Evolutionary conservation across 2,329 filamentous ascomycete genomes (phyloP).

Genomic region (Chaetomiaceae sp.): DNA sequence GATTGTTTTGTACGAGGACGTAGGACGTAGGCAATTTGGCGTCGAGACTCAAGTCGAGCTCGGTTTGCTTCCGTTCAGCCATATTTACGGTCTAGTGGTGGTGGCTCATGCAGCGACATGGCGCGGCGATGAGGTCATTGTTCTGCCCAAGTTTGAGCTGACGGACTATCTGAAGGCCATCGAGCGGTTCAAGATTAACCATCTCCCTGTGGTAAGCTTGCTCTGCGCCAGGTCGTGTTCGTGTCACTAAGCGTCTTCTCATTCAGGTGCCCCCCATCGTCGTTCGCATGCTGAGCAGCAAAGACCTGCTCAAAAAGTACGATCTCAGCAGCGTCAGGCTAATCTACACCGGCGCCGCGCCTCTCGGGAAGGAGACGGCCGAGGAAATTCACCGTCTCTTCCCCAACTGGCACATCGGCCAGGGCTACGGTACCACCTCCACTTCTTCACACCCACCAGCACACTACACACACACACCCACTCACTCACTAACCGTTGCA

Average conservation of each 20-base stretch:
- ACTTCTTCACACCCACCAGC: neutral
- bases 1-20: slow-evolving; percentile 40
- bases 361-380: slow-evolving; percentile 66
- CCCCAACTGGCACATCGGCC: slow-evolving; percentile 57
- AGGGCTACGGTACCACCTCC: slow-evolving; percentile 59
- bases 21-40: slow-evolving; percentile 32
- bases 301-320: slow-evolving; percentile 55
- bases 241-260: slow-evolving; percentile 30
- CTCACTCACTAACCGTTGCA: slow-evolving; percentile 2
- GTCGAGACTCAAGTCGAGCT: slow-evolving; percentile 44
- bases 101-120: slow-evolving; percentile 60
- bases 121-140: slow-evolving; percentile 65
- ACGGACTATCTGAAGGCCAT: slow-evolving; percentile 57
- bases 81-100: slow-evolving; percentile 73
- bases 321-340: slow-evolving; percentile 62
- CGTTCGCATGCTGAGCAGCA: slow-evolving; percentile 65
- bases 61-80: slow-evolving; percentile 71
- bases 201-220: slow-evolving; percentile 55
- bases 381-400: slow-evolving; percentile 55
- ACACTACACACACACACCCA: no score
- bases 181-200: slow-evolving; percentile 61
- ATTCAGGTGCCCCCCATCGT: slow-evolving; percentile 71
- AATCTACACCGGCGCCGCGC: slow-evolving; percentile 72
- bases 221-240: neutral
- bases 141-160: slow-evolving; percentile 72